These are phyloP conservation scores for Botrytis elliptica DNA, from an alignment of 2,329 filamentous ascomycete genomes.

Conservation along the genomic window DNA sequence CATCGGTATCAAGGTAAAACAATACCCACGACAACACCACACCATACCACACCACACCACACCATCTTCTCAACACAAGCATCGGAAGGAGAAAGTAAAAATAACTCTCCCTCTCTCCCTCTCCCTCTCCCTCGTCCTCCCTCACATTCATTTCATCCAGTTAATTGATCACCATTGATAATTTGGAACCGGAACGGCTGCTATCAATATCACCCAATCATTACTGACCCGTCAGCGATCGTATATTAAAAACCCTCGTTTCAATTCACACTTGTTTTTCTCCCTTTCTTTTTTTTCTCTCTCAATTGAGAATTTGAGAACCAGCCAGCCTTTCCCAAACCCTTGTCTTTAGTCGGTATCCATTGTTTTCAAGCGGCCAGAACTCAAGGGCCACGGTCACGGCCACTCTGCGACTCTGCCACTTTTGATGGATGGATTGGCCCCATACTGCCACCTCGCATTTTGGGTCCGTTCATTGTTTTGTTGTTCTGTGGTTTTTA, in stretches of 20 bases:
- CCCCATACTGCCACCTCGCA: conserved; percentile 19
- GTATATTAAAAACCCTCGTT: not conserved
- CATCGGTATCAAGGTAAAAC: not conserved
- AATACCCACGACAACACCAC: not conserved
- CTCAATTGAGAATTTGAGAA: conserved; percentile 7
- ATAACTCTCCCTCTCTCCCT: not conserved
- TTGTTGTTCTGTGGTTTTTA: no score
- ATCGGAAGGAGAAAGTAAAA: conserved; percentile 10
- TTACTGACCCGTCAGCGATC: not conserved
- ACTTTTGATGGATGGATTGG: conserved; percentile 17
- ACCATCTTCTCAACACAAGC: not conserved
- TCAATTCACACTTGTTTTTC: not conserved
- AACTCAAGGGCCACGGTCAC: not conserved
- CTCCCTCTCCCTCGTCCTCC: not conserved
- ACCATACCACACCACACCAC: not conserved
- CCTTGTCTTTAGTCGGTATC: not conserved
- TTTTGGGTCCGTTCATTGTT: not conserved
- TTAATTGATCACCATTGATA: conserved; percentile 3
- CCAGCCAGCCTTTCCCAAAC: not conserved
- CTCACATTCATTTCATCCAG: not conserved
- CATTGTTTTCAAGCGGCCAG: conserved; percentile 5
- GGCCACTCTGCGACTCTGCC: conserved; percentile 13
- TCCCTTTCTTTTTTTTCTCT: not conserved
- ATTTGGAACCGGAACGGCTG: conserved; percentile 5
- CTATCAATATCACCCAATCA: conserved; percentile 18